phyloP scores from a whole-genome alignment of 2,329 filamentous ascomycete species.

The Tolypocladium guangdongense region DNA sequence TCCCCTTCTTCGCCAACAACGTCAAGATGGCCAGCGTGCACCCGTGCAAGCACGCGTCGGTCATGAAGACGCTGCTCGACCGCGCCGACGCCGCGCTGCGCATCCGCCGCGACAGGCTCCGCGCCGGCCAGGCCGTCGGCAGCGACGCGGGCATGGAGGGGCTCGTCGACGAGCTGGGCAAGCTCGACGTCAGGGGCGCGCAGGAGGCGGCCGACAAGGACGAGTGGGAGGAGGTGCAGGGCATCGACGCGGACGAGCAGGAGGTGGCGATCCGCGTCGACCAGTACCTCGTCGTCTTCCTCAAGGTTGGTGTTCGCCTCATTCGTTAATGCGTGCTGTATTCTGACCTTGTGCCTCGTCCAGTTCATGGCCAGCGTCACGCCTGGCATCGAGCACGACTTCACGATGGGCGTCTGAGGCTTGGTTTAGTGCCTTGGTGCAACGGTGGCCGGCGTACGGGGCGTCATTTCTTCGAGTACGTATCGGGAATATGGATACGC shows the following conservation, averaged over 20 bases:
- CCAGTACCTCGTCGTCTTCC: constrained; percentile 77
- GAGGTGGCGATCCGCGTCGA: constrained; percentile 79
- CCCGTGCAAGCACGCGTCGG: constrained; percentile 91
- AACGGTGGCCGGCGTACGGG: neutral
- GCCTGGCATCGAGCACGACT: constrained; percentile 94
- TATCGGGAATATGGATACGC: neutral
- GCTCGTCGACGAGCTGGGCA: constrained; percentile 69
- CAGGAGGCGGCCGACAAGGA: constrained; percentile 42
- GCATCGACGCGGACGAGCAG: constrained; percentile 51
- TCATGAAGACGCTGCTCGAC: constrained; percentile 96
- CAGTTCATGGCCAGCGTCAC: constrained; percentile 80
- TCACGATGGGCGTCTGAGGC: constrained; percentile 80
- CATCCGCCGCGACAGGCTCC: constrained; percentile 73
- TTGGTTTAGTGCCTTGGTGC: neutral
- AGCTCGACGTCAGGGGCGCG: constrained; percentile 45
- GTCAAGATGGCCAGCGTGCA: constrained; percentile 96
- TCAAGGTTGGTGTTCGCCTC: constrained; percentile 49
- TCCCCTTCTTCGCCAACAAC: constrained; percentile 82
- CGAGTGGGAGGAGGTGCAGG: constrained; percentile 56
- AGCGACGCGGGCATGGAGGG: constrained; percentile 63
- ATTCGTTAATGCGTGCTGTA: no score
- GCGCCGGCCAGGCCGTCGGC: constrained; percentile 37
- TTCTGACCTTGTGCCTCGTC: neutral
- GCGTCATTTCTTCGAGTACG: neutral
- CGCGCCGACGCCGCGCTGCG: constrained; percentile 90